phyloP scores from a whole-genome alignment of 1,139 yeast genomes.

The Scheffersomyces illinoinensis region DNA sequence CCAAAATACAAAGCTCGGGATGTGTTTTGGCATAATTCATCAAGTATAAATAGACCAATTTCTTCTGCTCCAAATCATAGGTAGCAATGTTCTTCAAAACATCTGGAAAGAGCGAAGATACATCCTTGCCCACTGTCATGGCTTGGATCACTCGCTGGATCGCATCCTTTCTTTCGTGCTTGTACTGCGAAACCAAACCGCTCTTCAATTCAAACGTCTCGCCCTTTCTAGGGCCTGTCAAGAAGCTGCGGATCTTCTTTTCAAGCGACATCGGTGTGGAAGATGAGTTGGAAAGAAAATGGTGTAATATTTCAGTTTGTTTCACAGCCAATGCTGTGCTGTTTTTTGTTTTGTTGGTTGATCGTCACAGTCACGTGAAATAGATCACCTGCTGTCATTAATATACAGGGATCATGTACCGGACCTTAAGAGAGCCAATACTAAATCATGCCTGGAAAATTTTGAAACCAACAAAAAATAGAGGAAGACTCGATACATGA shows the following conservation, averaged over 20 bases:
- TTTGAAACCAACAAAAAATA: too few species aligned
- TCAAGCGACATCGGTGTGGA: slow-evolving; percentile 37
- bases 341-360: background rate
- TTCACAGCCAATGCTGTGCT: background rate
- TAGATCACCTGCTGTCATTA: too few species aligned
- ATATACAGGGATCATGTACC: too few species aligned
- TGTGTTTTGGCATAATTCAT: slow-evolving; percentile 97
- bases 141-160: slow-evolving; percentile 96
- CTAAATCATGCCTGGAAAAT: too few species aligned
- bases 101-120: slow-evolving; percentile 91
- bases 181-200: slow-evolving; percentile 93
- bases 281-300: background rate
- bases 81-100: slow-evolving; percentile 96
- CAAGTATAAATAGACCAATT: slow-evolving; percentile 87
- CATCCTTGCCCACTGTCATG: slow-evolving; percentile 99
- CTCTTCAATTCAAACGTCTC: slow-evolving; percentile 87
- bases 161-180: slow-evolving; percentile 92
- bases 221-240: slow-evolving; percentile 54
- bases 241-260: slow-evolving; percentile 43
- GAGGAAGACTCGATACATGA: too few species aligned
- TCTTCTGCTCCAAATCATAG: slow-evolving; percentile 94
- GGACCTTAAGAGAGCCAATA: too few species aligned
- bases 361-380: background rate
- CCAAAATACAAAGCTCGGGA: slow-evolving; percentile 93
- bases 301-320: background rate